These are phyloP conservation scores for Pichia eremophila DNA, from an alignment of 805 yeast genomes.

Conservation along the genomic window DNA sequence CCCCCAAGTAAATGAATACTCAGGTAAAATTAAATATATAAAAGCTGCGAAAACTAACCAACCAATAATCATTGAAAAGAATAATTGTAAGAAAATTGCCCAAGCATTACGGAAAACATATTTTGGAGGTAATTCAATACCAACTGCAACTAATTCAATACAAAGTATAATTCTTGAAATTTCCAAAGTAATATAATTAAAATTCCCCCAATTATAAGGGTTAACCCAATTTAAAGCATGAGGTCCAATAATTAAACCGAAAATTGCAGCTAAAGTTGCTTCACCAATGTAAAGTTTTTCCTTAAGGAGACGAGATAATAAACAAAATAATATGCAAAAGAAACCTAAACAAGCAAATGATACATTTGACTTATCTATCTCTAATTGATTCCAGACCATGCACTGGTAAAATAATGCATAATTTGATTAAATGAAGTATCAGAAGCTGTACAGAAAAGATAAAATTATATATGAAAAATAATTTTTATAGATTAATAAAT, in stretches of 20 bases:
- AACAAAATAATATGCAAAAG: slow-evolving; percentile 46
- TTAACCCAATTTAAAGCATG: slow-evolving; percentile 48
- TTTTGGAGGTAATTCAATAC: slow-evolving; percentile 59
- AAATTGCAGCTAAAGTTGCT: slow-evolving; percentile 51
- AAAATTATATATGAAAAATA: too few species aligned
- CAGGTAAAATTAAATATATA: slow-evolving; percentile 51
- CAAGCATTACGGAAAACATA: slow-evolving; percentile 48
- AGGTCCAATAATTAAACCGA: slow-evolving; percentile 51
- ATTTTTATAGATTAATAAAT: too few species aligned
- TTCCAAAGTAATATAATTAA: slow-evolving; percentile 43
- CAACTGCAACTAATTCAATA: slow-evolving; percentile 59
- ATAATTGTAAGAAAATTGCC: slow-evolving; percentile 42
- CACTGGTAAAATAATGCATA: too few species aligned
- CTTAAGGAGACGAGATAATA: slow-evolving; percentile 45
- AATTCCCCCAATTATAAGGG: slow-evolving; percentile 45
- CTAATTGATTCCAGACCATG: slow-evolving; percentile 24
- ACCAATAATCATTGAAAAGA: slow-evolving; percentile 63
- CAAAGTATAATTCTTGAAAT: slow-evolving; percentile 54
- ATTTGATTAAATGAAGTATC: too few species aligned
- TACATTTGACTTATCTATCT: slow-evolving; percentile 24
- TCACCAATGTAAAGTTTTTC: slow-evolving; percentile 54
- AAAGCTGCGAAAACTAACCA: slow-evolving; percentile 57
- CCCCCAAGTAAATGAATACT: slow-evolving; percentile 42
- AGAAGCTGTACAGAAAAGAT: too few species aligned
- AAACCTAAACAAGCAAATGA: slow-evolving; percentile 52